Evolutionary conservation across 192 early-diverging fungal genomes (phyloP).

Genomic region (Backusella parvicylindrica): DNA sequence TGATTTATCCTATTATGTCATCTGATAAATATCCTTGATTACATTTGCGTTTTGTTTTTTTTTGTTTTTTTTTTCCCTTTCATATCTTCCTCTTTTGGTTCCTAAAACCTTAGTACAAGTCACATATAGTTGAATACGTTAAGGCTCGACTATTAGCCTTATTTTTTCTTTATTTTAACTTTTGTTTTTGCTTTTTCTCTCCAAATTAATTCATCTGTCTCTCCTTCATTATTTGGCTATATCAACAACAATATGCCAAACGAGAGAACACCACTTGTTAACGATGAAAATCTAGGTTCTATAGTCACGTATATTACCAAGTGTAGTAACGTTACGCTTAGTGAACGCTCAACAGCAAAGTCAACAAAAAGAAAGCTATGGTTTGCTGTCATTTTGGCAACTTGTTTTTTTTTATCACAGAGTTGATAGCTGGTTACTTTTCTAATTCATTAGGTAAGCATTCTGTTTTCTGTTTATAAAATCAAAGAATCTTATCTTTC

Average conservation of each 20-base stretch:
- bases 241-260: neutral
- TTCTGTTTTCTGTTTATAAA: neutral
- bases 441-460: slow-evolving; percentile 45
- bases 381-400: slow-evolving; percentile 54
- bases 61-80: too few species aligned
- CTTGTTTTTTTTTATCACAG: slow-evolving; percentile 63
- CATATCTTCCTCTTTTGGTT: neutral
- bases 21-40: neutral
- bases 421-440: slow-evolving; percentile 60
- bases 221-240: neutral
- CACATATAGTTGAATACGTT: neutral
- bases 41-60: neutral
- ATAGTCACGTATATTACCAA: neutral
- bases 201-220: neutral
- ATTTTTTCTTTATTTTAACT: neutral
- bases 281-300: neutral
- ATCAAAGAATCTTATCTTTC: neutral
- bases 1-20: neutral
- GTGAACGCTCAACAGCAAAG: neutral
- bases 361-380: slow-evolving; percentile 42
- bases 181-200: neutral
- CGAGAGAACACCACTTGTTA: neutral
- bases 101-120: neutral
- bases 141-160: neutral
- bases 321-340: slow-evolving; percentile 16